These are phyloP conservation scores for Pichia sp. DNA, from an alignment of 1,139 yeast species.

Conservation along the genomic window DNA sequence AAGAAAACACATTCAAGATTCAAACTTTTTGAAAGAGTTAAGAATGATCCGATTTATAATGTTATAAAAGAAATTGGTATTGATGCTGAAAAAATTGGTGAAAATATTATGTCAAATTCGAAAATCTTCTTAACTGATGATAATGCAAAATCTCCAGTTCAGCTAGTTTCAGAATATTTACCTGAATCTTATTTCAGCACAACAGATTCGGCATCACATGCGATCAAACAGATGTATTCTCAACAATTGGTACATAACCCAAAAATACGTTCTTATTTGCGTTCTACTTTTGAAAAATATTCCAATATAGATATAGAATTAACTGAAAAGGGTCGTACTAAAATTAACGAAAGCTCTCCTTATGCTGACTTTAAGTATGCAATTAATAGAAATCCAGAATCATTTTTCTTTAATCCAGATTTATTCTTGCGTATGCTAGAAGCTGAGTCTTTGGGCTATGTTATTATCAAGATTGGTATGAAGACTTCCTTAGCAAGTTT, in stretches of 20 bases:
- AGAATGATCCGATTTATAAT: constrained; percentile 58
- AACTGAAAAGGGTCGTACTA: constrained; percentile 81
- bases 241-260: constrained; percentile 82
- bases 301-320: constrained; percentile 69
- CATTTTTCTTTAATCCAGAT: constrained; percentile 71
- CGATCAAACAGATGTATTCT: constrained; percentile 68
- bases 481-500: constrained; percentile 28
- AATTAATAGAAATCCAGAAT: constrained; percentile 67
- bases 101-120: constrained; percentile 67
- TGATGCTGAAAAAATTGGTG: constrained; percentile 73
- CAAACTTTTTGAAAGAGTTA: constrained; percentile 70
- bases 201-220: constrained; percentile 53
- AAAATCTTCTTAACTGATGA: constrained; percentile 77
- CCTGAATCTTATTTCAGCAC: constrained; percentile 53
- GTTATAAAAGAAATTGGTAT: constrained; percentile 74
- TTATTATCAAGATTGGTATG: constrained; percentile 41
- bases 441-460: constrained; percentile 68
- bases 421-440: constrained; percentile 81
- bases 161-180: constrained; percentile 39
- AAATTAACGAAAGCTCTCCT: constrained; percentile 75
- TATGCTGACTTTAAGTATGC: constrained; percentile 92
- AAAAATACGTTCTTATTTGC: constrained; percentile 66
- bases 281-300: constrained; percentile 60
- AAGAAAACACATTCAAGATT: constrained; percentile 61
- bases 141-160: constrained; percentile 57